phyloP scores from a whole-genome alignment of 2,329 filamentous ascomycete species.

The Colletotrichum karsti region DNA sequence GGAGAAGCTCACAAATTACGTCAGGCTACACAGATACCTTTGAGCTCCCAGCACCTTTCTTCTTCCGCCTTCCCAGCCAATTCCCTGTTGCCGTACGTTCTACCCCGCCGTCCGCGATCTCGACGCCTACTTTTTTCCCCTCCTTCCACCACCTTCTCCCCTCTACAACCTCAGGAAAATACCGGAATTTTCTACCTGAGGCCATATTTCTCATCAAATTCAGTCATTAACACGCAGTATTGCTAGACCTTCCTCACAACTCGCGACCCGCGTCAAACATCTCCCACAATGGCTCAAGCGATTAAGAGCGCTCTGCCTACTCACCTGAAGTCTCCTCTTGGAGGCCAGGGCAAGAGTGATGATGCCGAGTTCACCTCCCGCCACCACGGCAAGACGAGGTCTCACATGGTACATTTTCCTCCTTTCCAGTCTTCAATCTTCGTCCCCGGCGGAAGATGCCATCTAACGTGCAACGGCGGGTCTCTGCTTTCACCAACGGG shows the following conservation, averaged over 20 bases:
- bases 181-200: neutral
- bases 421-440: constrained; percentile 4
- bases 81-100: constrained; percentile 18
- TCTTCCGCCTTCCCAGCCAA: constrained; percentile 6
- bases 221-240: neutral
- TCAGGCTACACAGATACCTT: constrained; percentile 24
- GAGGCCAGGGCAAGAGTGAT: constrained; percentile 48
- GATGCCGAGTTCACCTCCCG: constrained; percentile 65
- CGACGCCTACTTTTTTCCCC: neutral
- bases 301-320: constrained; percentile 81
- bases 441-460: neutral
- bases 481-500: neutral
- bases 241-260: neutral
- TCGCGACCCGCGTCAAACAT: constrained; percentile 18
- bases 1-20: constrained; percentile 30
- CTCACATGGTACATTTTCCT: constrained; percentile 77
- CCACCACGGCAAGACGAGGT: constrained; percentile 86
- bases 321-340: constrained; percentile 74
- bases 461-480: neutral
- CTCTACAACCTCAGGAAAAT: neutral
- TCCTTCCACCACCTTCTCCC: neutral
- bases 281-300: constrained; percentile 70
- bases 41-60: constrained; percentile 17
- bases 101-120: constrained; percentile 22
- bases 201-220: neutral